Percentiles rank a stretch among this genome's conserved stretches.
phyloP scores from a whole-genome alignment of 768 basidiomycete species.

The Fomitopsis pulvina region DNA sequence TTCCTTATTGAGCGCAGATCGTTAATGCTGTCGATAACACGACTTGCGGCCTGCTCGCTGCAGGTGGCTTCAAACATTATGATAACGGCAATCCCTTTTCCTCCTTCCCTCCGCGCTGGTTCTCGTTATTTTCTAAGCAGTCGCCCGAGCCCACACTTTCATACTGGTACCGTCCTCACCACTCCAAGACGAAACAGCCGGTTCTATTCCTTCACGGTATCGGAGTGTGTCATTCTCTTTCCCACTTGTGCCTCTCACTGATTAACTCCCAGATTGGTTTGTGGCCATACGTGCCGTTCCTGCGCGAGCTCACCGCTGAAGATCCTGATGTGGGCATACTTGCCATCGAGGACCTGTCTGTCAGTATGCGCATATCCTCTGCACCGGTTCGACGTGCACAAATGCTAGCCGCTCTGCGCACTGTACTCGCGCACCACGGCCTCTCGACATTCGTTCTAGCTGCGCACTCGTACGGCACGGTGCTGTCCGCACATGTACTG shows the following conservation, averaged over 20 bases:
- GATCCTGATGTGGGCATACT: constrained; percentile 52
- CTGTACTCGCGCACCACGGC: constrained; percentile 38
- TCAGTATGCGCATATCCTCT: constrained; percentile 53
- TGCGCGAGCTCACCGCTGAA: constrained; percentile 35
- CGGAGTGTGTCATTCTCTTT: constrained; percentile 38
- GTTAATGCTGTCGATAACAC: constrained; percentile 43
- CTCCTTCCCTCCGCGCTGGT: constrained; percentile 49
- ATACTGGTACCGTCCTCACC: constrained; percentile 48
- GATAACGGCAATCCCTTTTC: constrained; percentile 27
- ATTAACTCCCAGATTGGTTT: constrained; percentile 46
- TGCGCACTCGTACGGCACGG: constrained; percentile 61
- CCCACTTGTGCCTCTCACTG: background rate
- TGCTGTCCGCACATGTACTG: constrained; percentile 47
- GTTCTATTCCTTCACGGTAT: constrained; percentile 65
- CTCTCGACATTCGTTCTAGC: constrained; percentile 37
- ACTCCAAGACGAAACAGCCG: constrained; percentile 38
- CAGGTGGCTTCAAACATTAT: constrained; percentile 50
- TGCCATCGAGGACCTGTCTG: constrained; percentile 52
- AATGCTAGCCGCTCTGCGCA: constrained; percentile 36
- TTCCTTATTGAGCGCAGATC: constrained; percentile 31
- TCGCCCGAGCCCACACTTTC: constrained; percentile 30
- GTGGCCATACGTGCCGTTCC: constrained; percentile 47
- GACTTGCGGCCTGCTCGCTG: constrained; percentile 32
- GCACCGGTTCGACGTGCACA: constrained; percentile 37
- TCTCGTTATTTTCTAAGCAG: constrained; percentile 36